phyloP scores from a whole-genome alignment of 2,329 filamentous ascomycete species.

The Talaromyces funiculosus region DNA sequence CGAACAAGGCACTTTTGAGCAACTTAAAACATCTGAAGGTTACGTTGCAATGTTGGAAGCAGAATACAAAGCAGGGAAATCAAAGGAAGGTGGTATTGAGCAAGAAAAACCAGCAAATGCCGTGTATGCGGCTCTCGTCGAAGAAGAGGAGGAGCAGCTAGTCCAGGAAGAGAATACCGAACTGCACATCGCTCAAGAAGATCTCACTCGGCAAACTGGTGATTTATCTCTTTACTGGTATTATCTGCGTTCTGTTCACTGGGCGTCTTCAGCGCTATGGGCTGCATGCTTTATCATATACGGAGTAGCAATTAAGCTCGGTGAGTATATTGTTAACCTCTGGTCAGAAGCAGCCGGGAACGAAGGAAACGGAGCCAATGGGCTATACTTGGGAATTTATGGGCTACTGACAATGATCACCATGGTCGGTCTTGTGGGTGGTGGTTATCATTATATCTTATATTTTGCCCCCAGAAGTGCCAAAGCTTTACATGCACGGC shows the following conservation, averaged over 20 bases:
- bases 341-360: constrained; percentile 2
- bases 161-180: neutral
- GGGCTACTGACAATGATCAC: constrained; percentile 21
- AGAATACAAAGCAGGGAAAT: constrained; percentile 12
- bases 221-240: constrained; percentile 40
- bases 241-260: constrained; percentile 35
- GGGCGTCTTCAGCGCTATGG: constrained; percentile 17
- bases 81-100: neutral
- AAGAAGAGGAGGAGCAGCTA: neutral
- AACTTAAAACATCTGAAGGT: constrained; percentile 31
- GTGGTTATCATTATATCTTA: constrained; percentile 4
- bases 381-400: constrained; percentile 33
- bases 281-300: neutral
- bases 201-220: constrained; percentile 29
- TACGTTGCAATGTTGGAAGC: constrained; percentile 38
- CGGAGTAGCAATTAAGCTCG: neutral
- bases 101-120: neutral
- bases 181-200: constrained; percentile 17
- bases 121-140: neutral
- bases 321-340: constrained; percentile 5
- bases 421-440: neutral
- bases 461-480: constrained; percentile 8
- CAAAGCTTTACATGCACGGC: constrained; percentile 5
- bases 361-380: constrained; percentile 3
- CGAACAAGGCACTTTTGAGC: constrained; percentile 38